Evolutionary conservation across 352 stramenopile genomes (phyloP), one percentile per base, ranked within the genome.

Genomic region (Globisporangium mamillatum): DNA sequence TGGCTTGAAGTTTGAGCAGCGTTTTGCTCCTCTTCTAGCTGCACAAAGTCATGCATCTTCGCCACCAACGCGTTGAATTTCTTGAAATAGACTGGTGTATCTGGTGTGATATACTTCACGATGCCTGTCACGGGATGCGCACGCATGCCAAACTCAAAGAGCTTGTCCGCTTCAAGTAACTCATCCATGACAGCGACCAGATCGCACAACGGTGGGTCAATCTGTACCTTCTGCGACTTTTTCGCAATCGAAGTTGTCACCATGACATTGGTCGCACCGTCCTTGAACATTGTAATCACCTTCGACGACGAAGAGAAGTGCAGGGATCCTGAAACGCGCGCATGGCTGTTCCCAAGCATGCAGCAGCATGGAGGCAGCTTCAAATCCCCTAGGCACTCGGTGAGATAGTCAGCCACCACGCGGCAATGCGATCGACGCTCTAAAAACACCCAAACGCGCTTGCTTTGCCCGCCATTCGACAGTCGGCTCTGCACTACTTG

Each of bases 151-250:
- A 88, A 90, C 41, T 91, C 82, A 63, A 90, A 80, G 1, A 96
- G 73, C 61, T 96, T 96, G 61, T 84, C 64, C 0, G 85, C 59
- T 69, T 96, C 88, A 7, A 84, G 70, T 1, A 93, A 65, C 54
- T 94, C 84, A 60, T 96, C 79, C 83, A 94, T 92, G 36, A 90
- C 70, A 3, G 94, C 70, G 5, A 96, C 78, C 8, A 94, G 73
- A 41, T 91, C 85, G 57, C 85, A 93, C 5, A 59, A 60, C 14
- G 83, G 81, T 3, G 83, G 77, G 24, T 80, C 64, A 12, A 79
- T 67, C 2, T 71, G 69, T 38, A 81, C 64, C 54, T 82, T 80
- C 56, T 85, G 77, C 4, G 84, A 89, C 8, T 56, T 79, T 3
- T 77, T 80, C 3, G 78, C 74, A n/a, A 96, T 80, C 4, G 86